Percentiles rank a stretch among this genome's conserved stretches.
phyloP scores from a whole-genome alignment of 2,329 filamentous ascomycete species.

The Pseudogymnoascus sp. region DNA sequence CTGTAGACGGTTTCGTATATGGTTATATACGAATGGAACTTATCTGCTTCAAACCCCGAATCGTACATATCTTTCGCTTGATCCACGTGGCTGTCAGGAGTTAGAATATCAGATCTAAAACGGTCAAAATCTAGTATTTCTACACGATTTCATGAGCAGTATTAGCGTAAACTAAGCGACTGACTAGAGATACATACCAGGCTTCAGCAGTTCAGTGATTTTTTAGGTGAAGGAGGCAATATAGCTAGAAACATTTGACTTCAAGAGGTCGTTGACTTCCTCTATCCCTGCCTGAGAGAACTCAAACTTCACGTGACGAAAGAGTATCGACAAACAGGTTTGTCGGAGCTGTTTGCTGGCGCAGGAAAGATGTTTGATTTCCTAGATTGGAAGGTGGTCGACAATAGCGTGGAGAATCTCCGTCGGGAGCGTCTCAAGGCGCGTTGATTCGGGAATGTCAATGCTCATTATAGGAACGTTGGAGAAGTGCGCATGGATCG shows the following conservation, averaged over 20 bases:
- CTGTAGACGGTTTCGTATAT: slow-evolving; percentile 10
- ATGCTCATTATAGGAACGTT: background rate
- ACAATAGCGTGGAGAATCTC: slow-evolving; percentile 11
- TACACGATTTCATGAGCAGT: background rate
- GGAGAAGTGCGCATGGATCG: background rate
- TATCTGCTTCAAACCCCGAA: slow-evolving; percentile 5
- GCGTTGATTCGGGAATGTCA: background rate
- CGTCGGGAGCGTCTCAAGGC: background rate
- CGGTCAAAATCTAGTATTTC: slow-evolving; percentile 11
- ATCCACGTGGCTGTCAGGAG: slow-evolving; percentile 13
- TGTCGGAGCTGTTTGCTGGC: slow-evolving; percentile 13
- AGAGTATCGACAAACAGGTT: slow-evolving; percentile 11
- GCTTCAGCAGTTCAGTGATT: slow-evolving; percentile 13
- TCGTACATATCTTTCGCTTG: slow-evolving; percentile 13
- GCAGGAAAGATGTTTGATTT: slow-evolving; percentile 12
- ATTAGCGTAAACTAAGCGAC: background rate
- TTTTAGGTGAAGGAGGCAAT: slow-evolving; percentile 13
- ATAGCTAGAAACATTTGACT: slow-evolving; percentile 13
- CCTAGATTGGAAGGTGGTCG: slow-evolving; percentile 6
- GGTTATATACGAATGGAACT: slow-evolving; percentile 12
- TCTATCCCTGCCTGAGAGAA: slow-evolving; percentile 12
- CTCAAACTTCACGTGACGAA: slow-evolving; percentile 13
- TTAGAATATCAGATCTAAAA: slow-evolving; percentile 14
- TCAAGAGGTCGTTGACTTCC: slow-evolving; percentile 11
- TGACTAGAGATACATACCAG: background rate